A percentile compares a stretch with the other conserved stretches of the same genome.
phyloP scores from a whole-genome alignment of 2,329 filamentous ascomycete genomes.

The Neofusicoccum sp. region DNA sequence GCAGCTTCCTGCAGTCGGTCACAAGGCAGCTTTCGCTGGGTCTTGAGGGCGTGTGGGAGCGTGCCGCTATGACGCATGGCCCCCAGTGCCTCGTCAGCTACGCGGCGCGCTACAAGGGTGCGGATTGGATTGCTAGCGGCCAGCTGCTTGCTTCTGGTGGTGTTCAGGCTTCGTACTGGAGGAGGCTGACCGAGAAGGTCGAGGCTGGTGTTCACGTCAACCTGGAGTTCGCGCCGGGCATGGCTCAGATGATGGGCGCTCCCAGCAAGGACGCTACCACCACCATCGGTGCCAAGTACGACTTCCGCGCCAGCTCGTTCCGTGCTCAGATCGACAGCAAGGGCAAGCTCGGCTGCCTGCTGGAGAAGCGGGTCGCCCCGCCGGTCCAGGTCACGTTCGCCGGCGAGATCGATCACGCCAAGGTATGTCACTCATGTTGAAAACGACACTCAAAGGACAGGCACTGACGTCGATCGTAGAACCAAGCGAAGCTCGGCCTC shows the following conservation, averaged over 20 bases:
- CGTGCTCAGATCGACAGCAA: slow-evolving; percentile 93
- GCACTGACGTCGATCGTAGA: slow-evolving; percentile 55
- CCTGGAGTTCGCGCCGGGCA: slow-evolving; percentile 71
- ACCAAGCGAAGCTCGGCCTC: slow-evolving; percentile 91
- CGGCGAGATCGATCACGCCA: slow-evolving; percentile 93
- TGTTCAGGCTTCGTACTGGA: slow-evolving; percentile 92
- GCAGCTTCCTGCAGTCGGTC: slow-evolving; percentile 91
- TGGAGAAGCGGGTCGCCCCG: slow-evolving; percentile 95
- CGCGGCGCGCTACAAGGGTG: slow-evolving; percentile 85
- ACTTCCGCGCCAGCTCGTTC: slow-evolving; percentile 95
- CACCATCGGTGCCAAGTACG: slow-evolving; percentile 94
- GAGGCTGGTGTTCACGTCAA: slow-evolving; percentile 96
- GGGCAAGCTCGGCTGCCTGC: slow-evolving; percentile 86
- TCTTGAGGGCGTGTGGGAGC: slow-evolving; percentile 92
- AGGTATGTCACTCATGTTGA: slow-evolving; percentile 63
- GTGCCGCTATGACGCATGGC: slow-evolving; percentile 76
- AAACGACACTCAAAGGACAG: neutral
- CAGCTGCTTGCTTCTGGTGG: slow-evolving; percentile 88
- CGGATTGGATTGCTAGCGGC: slow-evolving; percentile 89
- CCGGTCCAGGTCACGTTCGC: slow-evolving; percentile 93
- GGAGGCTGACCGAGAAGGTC: slow-evolving; percentile 87
- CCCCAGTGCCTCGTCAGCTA: slow-evolving; percentile 93
- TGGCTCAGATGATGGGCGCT: slow-evolving; percentile 71
- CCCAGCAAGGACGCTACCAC: slow-evolving; percentile 85
- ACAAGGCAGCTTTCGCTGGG: slow-evolving; percentile 86